Base-by-base conservation (phyloP, 2,329 filamentous ascomycete species). In the Xylaria digitata region DNA sequence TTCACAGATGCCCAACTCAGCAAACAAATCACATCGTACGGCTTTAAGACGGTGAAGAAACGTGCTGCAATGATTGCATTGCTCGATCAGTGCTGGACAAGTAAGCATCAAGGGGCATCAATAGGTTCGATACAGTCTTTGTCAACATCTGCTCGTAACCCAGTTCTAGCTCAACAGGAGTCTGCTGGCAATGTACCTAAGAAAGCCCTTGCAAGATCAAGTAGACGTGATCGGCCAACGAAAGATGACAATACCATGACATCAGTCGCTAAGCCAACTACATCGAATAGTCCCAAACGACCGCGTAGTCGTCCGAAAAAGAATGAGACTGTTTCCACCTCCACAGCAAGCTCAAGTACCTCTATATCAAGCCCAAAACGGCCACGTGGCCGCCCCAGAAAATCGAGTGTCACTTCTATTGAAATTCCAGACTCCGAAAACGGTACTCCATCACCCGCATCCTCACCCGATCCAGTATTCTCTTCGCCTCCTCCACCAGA, bases 31-130 rank as follows among this genome's bases (percentile, higher is more conserved):
- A 80, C 84, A 5, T 82, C 83, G 0, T 93, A 89, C 73, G 90
- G 90, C 0, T 94, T 94, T 78, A 94, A 94, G 75, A 82, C 89
- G 0, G 81, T 94, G 34, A 92, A 89, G 75, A 87, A 82, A 62
- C 85, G 92, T 19, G 83, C 85, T 55, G 87, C 87, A 8, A 93
- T 92, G 89, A 89, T 94, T 67, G 82, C 87, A 1, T 78, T 93
- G 11, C 80, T 94, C 13, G 82, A 91, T 58, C 86, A 89, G 73
- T 94, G 92, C 76, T 94, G 91, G 90, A 79, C 86, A 70, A 88
- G 87, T 64, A 88, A 88, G 75, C 79, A 84, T 21, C 72, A 54
- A 60, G 53, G 66, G 23, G n/a, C 60, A 40, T 59, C 69, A 7
- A 49, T 50, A 1, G 42, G 15, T 1, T 67, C 72, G 23, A 52